phyloP scores from a whole-genome alignment of 2,329 filamentous ascomycete genomes.

The Stylonectria norvegica region DNA sequence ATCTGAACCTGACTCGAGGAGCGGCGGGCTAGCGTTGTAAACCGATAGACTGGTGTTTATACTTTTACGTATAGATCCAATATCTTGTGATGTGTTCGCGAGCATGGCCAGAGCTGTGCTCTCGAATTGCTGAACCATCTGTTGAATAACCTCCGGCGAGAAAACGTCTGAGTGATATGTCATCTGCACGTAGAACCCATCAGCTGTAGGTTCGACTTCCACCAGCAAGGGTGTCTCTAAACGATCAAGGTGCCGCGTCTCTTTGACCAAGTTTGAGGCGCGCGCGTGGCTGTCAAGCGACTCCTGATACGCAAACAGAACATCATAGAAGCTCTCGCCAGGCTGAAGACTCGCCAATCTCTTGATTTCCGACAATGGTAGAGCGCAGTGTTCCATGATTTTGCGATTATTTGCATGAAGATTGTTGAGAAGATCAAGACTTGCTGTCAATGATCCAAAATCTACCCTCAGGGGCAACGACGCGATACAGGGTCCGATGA shows the following conservation, averaged over 20 bases:
- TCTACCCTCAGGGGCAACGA: slow-evolving; percentile 71
- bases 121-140: slow-evolving; percentile 61
- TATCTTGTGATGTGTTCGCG: slow-evolving; percentile 17
- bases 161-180: slow-evolving; percentile 51
- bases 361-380: slow-evolving; percentile 69
- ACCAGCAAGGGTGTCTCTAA: slow-evolving; percentile 74
- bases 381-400: slow-evolving; percentile 58
- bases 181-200: slow-evolving; percentile 40
- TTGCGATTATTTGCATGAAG: slow-evolving; percentile 65
- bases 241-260: slow-evolving; percentile 63
- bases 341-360: slow-evolving; percentile 53
- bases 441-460: slow-evolving; percentile 46
- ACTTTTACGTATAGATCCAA: slow-evolving; percentile 12
- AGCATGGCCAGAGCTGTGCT: slow-evolving; percentile 39
- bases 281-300: slow-evolving; percentile 46
- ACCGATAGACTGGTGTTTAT: slow-evolving; percentile 43
- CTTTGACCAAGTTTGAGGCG: slow-evolving; percentile 38
- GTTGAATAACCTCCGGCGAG: slow-evolving; percentile 49
- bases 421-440: slow-evolving; percentile 58
- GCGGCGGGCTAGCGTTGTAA: slow-evolving; percentile 41
- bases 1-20: slow-evolving; percentile 37
- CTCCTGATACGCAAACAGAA: slow-evolving; percentile 82
- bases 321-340: slow-evolving; percentile 65
- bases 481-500: slow-evolving; percentile 76
- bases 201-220: slow-evolving; percentile 64